These are phyloP conservation scores for Strobilomyces dryophilus DNA, from an alignment of 768 basidiomycete genomes.

Conservation along the genomic window DNA sequence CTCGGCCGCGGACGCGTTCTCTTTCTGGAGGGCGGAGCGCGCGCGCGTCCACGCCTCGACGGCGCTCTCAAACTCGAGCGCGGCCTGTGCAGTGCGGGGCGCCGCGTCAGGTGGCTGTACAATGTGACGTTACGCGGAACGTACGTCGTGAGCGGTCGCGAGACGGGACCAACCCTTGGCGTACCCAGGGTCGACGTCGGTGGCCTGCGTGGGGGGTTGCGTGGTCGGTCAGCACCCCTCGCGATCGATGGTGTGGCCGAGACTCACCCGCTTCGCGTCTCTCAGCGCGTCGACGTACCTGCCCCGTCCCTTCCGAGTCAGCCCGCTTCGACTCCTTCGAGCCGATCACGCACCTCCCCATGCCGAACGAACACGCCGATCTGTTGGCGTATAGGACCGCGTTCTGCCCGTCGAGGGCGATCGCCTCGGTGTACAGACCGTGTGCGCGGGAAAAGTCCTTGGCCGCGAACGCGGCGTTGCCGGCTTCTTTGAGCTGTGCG, in stretches of 20 bases:
- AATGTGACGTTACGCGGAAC: neutral
- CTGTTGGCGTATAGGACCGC: neutral
- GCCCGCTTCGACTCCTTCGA: no score
- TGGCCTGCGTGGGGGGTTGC: neutral
- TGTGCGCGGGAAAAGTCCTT: neutral
- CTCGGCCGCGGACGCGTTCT: neutral
- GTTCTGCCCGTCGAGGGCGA: neutral
- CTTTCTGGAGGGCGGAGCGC: neutral
- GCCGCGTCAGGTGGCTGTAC: no score
- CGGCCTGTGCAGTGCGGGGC: neutral
- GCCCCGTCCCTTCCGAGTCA: no score
- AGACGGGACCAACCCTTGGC: constrained; percentile 4
- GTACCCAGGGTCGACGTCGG: neutral
- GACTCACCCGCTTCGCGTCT: neutral
- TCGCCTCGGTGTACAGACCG: constrained; percentile 3
- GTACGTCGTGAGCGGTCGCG: constrained; percentile 1
- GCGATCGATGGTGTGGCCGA: no score
- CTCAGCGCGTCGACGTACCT: neutral
- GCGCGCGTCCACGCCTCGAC: neutral
- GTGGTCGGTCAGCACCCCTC: no score
- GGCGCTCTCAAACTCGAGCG: neutral
- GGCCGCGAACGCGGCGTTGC: neutral
- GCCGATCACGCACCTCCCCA: neutral
- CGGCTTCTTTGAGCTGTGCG: constrained; percentile 2
- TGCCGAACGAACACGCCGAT: neutral